Evolutionary conservation across 1,284 basidiomycete species (phyloP), one percentile per base, ranked within the genome.

Genomic region (Grifola frondosa): DNA sequence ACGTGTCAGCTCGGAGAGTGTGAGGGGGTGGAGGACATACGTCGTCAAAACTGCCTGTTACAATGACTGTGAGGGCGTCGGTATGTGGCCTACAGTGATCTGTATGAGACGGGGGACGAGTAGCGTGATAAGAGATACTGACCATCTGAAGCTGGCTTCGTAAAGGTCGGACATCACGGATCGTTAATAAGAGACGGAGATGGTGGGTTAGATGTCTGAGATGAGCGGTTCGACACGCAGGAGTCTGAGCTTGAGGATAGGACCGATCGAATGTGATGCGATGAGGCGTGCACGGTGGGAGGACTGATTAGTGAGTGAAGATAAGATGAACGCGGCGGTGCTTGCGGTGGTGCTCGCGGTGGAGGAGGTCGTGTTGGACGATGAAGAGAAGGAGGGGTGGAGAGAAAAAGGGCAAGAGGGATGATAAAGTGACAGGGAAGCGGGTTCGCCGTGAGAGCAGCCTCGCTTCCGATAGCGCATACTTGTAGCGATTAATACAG

Each of bases 1-100:
- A 29, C 15, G 35, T 34, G 46, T 46, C 26, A 37, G 26, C 13
- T 22, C n/a, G 20, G 13, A 42, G 25, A 6, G n/a, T 15, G 25
- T 16, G 9, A 4, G 24, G 6, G 10, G 29, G 30, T 16, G 30
- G 47, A 37, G 46, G 30, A 64, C 81, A 60, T 60, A 88, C 88
- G 64, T 83, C 67, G 72, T 90, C 88, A 61, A 90, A 90, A 24
- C 81, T 75, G 38, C 87, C 87, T 15, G 86, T 88, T 46, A 85
- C 75, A 52, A 87, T 75, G 45, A 88, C 86, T 44, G 71, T 65
- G 37, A 63, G 69, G 37, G 84, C 77, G 44, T 74, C 71, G 24
- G 68, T 48, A 49, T 77, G 70, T 21, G 85, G 84, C 81, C 81
- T 82, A 36, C 40, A 41, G n/a, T 5, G 26, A 33, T 31, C 13